Evolutionary conservation across 176 grass and related monocot species (phyloP).

Genomic region (Oryza nivara): DNA sequence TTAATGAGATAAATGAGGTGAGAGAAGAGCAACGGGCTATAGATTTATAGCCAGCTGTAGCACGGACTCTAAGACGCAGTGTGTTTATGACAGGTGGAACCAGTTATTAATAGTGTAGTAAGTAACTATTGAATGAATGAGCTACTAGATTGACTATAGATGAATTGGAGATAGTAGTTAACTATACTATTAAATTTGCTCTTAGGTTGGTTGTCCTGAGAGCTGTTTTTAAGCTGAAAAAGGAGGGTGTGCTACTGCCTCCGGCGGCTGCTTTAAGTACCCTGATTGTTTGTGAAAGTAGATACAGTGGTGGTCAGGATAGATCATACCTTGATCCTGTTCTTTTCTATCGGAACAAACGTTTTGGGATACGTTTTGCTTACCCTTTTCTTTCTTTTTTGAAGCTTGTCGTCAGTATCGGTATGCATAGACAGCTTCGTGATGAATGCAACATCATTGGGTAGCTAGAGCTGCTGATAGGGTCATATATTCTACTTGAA

Average conservation of each 20-base stretch:
- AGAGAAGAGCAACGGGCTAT: too few species aligned
- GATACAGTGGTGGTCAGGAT: slow-evolving; percentile 37
- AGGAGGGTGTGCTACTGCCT: slow-evolving; percentile 29
- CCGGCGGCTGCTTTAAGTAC: slow-evolving; percentile 46
- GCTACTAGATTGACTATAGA: too few species aligned
- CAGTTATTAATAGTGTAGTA: too few species aligned
- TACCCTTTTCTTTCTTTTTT: slow-evolving; percentile 20
- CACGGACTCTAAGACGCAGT: too few species aligned
- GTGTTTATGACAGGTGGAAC: too few species aligned
- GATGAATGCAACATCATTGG: slow-evolving; percentile 34
- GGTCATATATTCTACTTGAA: background rate
- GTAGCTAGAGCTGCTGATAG: slow-evolving; percentile 28
- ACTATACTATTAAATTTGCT: too few species aligned
- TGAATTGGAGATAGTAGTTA: too few species aligned
- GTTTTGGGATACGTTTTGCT: slow-evolving; percentile 30
- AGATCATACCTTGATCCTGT: slow-evolving; percentile 34
- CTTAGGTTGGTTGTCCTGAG: slow-evolving; percentile 23
- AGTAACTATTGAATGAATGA: too few species aligned
- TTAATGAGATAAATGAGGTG: too few species aligned
- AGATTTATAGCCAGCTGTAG: too few species aligned
- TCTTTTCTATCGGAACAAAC: slow-evolving; percentile 34
- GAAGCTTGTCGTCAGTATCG: slow-evolving; percentile 15
- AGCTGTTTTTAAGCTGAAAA: slow-evolving; percentile 34
- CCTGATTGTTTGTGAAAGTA: slow-evolving; percentile 56
- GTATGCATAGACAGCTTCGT: slow-evolving; percentile 2